Percentiles rank a stretch among this genome's conserved stretches.
Conservation (phyloP, 352 stramenopile species). For the Pythium rhizo-oryzae region DNA sequence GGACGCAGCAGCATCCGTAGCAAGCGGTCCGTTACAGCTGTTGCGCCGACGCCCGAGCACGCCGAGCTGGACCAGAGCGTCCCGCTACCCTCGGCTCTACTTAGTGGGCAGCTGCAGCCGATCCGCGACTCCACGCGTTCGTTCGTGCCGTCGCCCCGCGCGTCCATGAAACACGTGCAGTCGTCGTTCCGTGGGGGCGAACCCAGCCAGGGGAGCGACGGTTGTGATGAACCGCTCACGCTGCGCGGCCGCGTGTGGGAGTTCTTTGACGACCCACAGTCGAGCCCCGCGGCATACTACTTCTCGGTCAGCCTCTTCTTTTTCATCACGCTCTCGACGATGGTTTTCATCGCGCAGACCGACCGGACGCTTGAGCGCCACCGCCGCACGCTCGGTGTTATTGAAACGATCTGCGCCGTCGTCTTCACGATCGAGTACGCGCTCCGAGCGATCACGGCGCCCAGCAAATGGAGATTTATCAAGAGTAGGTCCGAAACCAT, state of each 20-base stretch:
- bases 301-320: slow-evolving; percentile 62
- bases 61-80: background rate
- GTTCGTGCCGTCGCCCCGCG: background rate
- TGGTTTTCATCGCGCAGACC: slow-evolving; percentile 72
- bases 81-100: background rate
- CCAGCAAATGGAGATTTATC: slow-evolving; percentile 53
- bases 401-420: slow-evolving; percentile 54
- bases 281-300: slow-evolving; percentile 57
- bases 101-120: background rate
- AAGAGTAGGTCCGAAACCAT: slow-evolving; percentile 34
- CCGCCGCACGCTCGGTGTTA: slow-evolving; percentile 32
- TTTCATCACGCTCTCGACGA: slow-evolving; percentile 68
- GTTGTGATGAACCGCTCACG: slow-evolving; percentile 6
- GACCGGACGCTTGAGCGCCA: slow-evolving; percentile 47
- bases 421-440: slow-evolving; percentile 72
- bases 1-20: slow-evolving; percentile 13
- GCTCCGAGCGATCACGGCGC: slow-evolving; percentile 49
- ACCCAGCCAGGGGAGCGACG: slow-evolving; percentile 2
- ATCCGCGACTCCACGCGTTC: background rate
- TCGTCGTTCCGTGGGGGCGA: background rate
- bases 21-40: slow-evolving; percentile 24
- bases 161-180: slow-evolving; percentile 7
- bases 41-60: slow-evolving; percentile 32
- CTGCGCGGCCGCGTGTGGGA: slow-evolving; percentile 40
- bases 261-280: slow-evolving; percentile 77